Evolutionary conservation across 805 yeast species (phyloP).

Genomic region (Zygosaccharomyces pseudorouxii): DNA sequence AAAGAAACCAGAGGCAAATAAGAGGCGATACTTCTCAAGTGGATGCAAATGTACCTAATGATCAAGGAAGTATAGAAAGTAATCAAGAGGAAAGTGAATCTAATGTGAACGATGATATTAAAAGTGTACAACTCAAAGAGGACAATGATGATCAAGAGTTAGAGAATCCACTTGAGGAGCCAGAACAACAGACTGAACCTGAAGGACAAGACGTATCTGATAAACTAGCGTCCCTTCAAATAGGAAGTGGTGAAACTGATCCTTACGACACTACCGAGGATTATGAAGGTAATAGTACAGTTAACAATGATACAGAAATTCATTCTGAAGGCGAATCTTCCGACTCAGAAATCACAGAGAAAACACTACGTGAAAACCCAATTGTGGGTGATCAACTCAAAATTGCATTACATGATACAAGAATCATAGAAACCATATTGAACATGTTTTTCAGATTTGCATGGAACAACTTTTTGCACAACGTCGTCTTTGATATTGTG

Average conservation of each 20-base stretch:
- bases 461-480: slow-evolving; percentile 82
- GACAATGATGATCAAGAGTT: slow-evolving; percentile 10
- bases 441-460: slow-evolving; percentile 67
- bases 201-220: slow-evolving; percentile 5
- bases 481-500: slow-evolving; percentile 77
- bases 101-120: background rate
- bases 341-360: slow-evolving; percentile 35
- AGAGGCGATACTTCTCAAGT: slow-evolving; percentile 16
- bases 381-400: slow-evolving; percentile 71
- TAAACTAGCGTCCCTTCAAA: slow-evolving; percentile 7
- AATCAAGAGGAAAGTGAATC: slow-evolving; percentile 5
- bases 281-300: slow-evolving; percentile 5
- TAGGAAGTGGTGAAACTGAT: slow-evolving; percentile 4
- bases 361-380: slow-evolving; percentile 47
- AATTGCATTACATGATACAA: slow-evolving; percentile 60
- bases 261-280: slow-evolving; percentile 6
- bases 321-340: slow-evolving; percentile 21
- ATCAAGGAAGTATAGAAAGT: slow-evolving; percentile 7
- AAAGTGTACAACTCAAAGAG: slow-evolving; percentile 13
- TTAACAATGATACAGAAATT: slow-evolving; percentile 13
- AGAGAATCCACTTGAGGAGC: background rate
- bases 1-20: slow-evolving; percentile 12
- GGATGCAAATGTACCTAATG: slow-evolving; percentile 12
- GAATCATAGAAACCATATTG: slow-evolving; percentile 54
- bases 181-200: background rate